phyloP scores from a whole-genome alignment of 495 filamentous ascomycete species.

The Choiromyces venosus region DNA sequence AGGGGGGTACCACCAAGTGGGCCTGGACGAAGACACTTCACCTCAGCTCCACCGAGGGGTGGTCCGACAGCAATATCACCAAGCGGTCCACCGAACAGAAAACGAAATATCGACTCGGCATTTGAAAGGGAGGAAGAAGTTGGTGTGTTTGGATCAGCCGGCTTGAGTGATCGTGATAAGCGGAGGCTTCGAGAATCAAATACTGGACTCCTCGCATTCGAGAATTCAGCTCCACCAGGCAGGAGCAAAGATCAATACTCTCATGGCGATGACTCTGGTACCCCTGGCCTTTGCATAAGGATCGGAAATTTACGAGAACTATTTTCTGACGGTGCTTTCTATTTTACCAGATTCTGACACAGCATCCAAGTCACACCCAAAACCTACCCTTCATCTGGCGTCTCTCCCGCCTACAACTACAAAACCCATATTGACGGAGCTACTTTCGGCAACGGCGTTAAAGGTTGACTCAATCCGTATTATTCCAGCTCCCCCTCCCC shows the following conservation, averaged over 20 bases:
- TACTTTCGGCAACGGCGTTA: constrained; percentile 56
- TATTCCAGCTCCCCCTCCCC: constrained; percentile 55
- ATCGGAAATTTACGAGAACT: background rate
- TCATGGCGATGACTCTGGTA: constrained; percentile 36
- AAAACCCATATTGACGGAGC: constrained; percentile 26
- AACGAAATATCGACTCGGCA: constrained; percentile 32
- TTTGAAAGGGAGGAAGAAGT: constrained; percentile 39
- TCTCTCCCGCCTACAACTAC: constrained; percentile 51
- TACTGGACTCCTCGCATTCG: constrained; percentile 53
- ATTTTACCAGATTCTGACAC: constrained; percentile 50
- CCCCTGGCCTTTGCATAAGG: background rate
- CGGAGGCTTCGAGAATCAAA: constrained; percentile 41
- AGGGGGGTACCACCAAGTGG: constrained; percentile 40
- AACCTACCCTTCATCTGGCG: constrained; percentile 75
- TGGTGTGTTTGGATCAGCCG: constrained; percentile 26
- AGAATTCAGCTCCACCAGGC: constrained; percentile 52
- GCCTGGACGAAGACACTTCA: constrained; percentile 53
- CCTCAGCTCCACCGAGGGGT: constrained; percentile 47
- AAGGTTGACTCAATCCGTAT: constrained; percentile 73
- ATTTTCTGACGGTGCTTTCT: background rate
- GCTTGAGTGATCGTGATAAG: constrained; percentile 38
- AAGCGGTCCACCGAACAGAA: constrained; percentile 18
- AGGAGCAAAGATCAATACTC: constrained; percentile 47
- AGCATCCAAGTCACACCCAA: constrained; percentile 56
- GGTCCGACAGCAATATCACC: constrained; percentile 10